Evolutionary conservation across 768 basidiomycete genomes (phyloP).

Genomic region (Tylopilus felleus): DNA sequence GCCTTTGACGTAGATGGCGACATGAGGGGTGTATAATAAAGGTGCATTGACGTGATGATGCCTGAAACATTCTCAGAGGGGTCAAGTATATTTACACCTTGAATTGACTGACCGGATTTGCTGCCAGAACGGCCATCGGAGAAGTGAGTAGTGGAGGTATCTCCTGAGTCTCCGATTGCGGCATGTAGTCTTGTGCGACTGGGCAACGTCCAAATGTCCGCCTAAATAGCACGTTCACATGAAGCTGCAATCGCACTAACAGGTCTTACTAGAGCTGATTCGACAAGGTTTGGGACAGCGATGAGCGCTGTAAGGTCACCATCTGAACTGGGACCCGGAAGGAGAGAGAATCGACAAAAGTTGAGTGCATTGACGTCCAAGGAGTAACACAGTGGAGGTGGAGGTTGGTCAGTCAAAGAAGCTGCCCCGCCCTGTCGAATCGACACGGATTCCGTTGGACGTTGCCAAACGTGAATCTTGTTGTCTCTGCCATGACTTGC

Average conservation of each 20-base stretch:
- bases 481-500: conserved; percentile 78
- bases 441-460: conserved; percentile 45
- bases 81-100: neutral
- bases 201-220: conserved; percentile 85
- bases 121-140: conserved; percentile 49
- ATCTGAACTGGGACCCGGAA: conserved; percentile 27
- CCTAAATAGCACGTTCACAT: conserved; percentile 41
- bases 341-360: conserved; percentile 85
- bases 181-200: conserved; percentile 70
- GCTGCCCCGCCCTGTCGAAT: conserved; percentile 56
- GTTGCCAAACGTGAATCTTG: conserved; percentile 73
- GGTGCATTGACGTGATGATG: conserved; percentile 85
- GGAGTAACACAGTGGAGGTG: conserved; percentile 57
- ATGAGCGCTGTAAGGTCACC: conserved; percentile 46
- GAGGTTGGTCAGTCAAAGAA: conserved; percentile 43
- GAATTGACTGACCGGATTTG: conserved; percentile 48
- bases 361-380: conserved; percentile 92
- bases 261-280: conserved; percentile 70
- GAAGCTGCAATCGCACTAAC: neutral
- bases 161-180: conserved; percentile 65
- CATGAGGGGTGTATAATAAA: conserved; percentile 41
- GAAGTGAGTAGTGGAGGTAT: conserved; percentile 22
- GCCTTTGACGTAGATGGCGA: conserved; percentile 33
- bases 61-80: conserved; percentile 42
- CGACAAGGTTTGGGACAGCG: conserved; percentile 84